Evolutionary conservation across 2,329 filamentous ascomycete genomes (phyloP), one percentile per base, ranked within the genome.

Genomic region (Trichoderma breve): DNA sequence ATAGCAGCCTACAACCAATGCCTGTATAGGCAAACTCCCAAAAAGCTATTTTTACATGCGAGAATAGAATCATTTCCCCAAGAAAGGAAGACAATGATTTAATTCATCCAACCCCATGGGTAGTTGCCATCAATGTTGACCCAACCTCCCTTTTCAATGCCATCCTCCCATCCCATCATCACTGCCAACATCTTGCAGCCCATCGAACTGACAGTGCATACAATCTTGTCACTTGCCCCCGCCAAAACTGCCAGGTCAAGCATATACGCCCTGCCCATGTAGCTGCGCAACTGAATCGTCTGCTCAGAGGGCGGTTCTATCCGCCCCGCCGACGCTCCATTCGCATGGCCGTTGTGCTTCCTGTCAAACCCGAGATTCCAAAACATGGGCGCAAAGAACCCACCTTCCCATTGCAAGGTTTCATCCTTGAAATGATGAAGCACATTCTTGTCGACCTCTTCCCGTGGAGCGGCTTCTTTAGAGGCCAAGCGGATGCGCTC

Each of bases 371-470:
- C 94, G 1, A 97, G 84, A 65, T 90, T 91, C 89, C 92, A 95
- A 81, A 97, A 97, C 82, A 96, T 91, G 76, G 89, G 88, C 15
- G 88, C 87, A 81, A 92, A 97, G 84, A 97, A 97, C 1, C 94
- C 94, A 21, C 94, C 93, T 79, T 97, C 93, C 93, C 93, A 97
- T 34, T 93, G 94, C 53, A 93, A 90, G 1, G 90, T 88, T 78
- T 94, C 91, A 72, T 94, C 92, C 43, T 92, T 86, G 79, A 92
- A 93, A 76, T 88, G 89, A 74, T 87, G 86, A 78, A 92, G 88
- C 7, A 86, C 83, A 12, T 83, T 82, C 28, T 82, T 81, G 73
- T 88, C 82, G 3, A 81, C 79, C 57, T 80, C 81, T 72, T 78
- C 81, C 74, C 80, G 80, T 76, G 84, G 77, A 43, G 83, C 80